Base-by-base conservation (phyloP, 164 flowering plant genomes). In the Chloranthus sessilifolius region DNA sequence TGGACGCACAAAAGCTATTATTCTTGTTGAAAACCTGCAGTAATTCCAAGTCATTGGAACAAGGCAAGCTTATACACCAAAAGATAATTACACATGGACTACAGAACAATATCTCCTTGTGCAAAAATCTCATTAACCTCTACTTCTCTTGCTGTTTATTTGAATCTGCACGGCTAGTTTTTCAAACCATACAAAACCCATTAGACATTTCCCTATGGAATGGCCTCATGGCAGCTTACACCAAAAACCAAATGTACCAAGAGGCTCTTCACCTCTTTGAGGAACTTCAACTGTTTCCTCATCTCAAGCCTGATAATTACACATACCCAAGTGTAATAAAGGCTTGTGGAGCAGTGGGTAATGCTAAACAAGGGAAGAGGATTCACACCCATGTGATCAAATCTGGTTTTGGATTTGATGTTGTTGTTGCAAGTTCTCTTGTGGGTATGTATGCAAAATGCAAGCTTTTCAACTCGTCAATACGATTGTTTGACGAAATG, bases 291-390 rank as follows among this genome's bases (percentile, higher is more conserved):
- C 16, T 11, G 12, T 41, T 50, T 57, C 71, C 76, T 43, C 47
- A 41, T 50, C 38, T 82, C 22, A 70, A 39, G 38, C 83, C 88
- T 11, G 80, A 85, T 57, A 35, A 52, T 47, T 80, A 52, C 50
- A 82, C 86, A 19, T 78, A 72, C 58, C 87, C 89, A 5, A 70
- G 79, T 62, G 76, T 78, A 42, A 39, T 85, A 1, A 82, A 78
- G 66, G 81, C 89, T 16, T 76, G 75, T 48, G 64, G 81, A 39
- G 85, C 68, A 25, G 52, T 78, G 36, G 66, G 66, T 16, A 46
- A 61, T 9, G 56, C 56, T 5, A 38, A 38, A 25, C 59, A 51
- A 47, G 89, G 89, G 26, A 69, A 50, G 44, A 70, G 36, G 53
- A 28, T 75, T 5, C 95, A 85, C 62, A 11, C 64, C 47, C 68